A percentile compares a stretch with the other conserved stretches of the same genome.
Evolutionary conservation across 169 alveolate species (phyloP).

Genomic region (Plasmodium relictum): DNA sequence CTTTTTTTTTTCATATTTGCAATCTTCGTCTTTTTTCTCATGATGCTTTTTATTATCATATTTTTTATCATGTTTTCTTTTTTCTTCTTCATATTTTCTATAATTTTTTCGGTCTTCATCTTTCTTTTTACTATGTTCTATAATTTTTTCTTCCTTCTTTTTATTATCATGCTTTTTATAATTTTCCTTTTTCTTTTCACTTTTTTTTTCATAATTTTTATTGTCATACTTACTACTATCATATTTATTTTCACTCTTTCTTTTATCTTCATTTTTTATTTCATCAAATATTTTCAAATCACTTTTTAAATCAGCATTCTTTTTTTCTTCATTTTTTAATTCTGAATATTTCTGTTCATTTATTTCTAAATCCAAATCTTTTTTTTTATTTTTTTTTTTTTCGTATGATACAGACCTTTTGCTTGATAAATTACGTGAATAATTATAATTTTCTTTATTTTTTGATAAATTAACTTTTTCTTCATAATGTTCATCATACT

Average conservation of each 20-base stretch:
- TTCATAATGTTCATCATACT: too few relatives aligned
- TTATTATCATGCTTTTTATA: slow-evolving; percentile 1
- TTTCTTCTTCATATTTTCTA: slow-evolving; percentile 40
- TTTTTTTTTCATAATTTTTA: not conserved
- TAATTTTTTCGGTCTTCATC: slow-evolving; percentile 12
- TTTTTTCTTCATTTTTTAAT: too few relatives aligned
- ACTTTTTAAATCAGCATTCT: too few relatives aligned
- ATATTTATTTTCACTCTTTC: slow-evolving; percentile 5
- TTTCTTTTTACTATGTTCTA: slow-evolving; percentile 5
- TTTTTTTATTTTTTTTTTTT: too few relatives aligned
- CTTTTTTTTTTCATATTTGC: slow-evolving; percentile 13
- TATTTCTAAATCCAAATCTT: too few relatives aligned
- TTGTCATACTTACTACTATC: not conserved
- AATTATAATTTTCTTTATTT: too few relatives aligned
- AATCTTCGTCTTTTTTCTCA: slow-evolving; percentile 23
- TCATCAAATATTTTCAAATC: not conserved
- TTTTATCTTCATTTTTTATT: not conserved
- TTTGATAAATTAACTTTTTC: too few relatives aligned
- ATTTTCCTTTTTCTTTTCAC: not conserved
- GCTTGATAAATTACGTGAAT: too few relatives aligned
- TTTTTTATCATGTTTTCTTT: slow-evolving; percentile 7
- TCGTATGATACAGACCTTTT: too few relatives aligned
- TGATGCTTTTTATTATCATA: slow-evolving; percentile 29
- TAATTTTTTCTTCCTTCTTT: not conserved
- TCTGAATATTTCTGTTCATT: too few relatives aligned